Percentiles rank a stretch among this genome's conserved stretches.
Conservation (phyloP, 305 asterid species). For the Ajuga reptans region DNA sequence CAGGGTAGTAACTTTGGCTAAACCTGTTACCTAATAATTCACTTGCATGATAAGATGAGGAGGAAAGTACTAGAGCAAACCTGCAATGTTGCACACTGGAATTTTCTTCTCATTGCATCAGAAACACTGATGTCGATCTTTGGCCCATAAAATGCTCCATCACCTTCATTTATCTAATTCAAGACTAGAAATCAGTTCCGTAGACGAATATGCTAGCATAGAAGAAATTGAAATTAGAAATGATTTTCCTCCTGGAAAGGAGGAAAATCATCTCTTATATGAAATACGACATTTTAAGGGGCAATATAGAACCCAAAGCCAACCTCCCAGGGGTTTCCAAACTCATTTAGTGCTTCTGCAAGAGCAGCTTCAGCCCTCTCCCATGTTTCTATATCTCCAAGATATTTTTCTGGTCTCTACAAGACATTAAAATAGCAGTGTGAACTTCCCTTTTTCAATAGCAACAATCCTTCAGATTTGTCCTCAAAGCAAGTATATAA, state of each 20-base stretch:
- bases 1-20: background rate
- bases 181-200: conserved; percentile 23
- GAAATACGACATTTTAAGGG: background rate
- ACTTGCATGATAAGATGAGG: conserved; percentile 1
- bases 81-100: conserved; percentile 99
- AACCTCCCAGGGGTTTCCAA: conserved; percentile 93
- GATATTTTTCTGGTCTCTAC: conserved; percentile 92
- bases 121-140: conserved; percentile 92
- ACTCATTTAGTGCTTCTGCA: conserved; percentile 77
- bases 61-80: conserved; percentile 30
- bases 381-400: conserved; percentile 81
- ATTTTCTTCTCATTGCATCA: conserved; percentile 95
- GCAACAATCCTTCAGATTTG: conserved; percentile 9
- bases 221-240: conserved; percentile 1
- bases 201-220: background rate
- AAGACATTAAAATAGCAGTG: conserved; percentile 24
- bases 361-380: conserved; percentile 89
- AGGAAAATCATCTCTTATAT: background rate
- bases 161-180: conserved; percentile 80
- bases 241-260: background rate
- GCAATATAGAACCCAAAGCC: conserved; percentile 21
- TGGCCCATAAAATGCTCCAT: conserved; percentile 99
- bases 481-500: conserved; percentile 6
- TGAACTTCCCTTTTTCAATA: conserved; percentile 10
- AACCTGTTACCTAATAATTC: background rate